phyloP scores from a whole-genome alignment of 164 flowering plant genomes.

The Magnolia changhungtana region DNA sequence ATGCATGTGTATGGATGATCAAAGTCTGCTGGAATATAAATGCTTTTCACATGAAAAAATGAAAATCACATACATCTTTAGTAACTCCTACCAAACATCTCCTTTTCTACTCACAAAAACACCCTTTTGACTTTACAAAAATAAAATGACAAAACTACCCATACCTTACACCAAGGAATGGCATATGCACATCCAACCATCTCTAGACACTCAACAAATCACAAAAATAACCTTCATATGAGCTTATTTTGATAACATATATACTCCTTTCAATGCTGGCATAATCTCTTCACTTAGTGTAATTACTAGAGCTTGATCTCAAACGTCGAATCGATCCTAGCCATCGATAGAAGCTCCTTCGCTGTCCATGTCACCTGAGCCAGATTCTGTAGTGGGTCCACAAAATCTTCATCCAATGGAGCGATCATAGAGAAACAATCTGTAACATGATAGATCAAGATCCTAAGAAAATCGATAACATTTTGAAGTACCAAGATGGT shows the following conservation, averaged over 20 bases:
- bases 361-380: slow-evolving; percentile 55
- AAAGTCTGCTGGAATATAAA: no score
- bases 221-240: neutral
- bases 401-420: slow-evolving; percentile 25
- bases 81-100: neutral
- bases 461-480: neutral
- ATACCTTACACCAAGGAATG: slow-evolving; percentile 6
- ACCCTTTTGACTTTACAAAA: neutral
- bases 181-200: neutral
- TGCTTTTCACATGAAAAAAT: no score
- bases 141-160: neutral
- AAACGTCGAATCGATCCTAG: slow-evolving; percentile 1
- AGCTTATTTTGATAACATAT: neutral
- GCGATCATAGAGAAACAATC: slow-evolving; percentile 24
- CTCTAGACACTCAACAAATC: neutral
- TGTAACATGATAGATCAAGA: slow-evolving; percentile 20
- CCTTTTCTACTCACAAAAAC: neutral
- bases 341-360: slow-evolving; percentile 37
- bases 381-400: slow-evolving; percentile 31
- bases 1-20: no score
- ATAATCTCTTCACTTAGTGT: neutral
- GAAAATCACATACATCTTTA: neutral
- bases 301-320: neutral
- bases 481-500: no score
- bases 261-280: neutral